phyloP scores from a whole-genome alignment of 768 basidiomycete species.

The Trametes villosa region DNA sequence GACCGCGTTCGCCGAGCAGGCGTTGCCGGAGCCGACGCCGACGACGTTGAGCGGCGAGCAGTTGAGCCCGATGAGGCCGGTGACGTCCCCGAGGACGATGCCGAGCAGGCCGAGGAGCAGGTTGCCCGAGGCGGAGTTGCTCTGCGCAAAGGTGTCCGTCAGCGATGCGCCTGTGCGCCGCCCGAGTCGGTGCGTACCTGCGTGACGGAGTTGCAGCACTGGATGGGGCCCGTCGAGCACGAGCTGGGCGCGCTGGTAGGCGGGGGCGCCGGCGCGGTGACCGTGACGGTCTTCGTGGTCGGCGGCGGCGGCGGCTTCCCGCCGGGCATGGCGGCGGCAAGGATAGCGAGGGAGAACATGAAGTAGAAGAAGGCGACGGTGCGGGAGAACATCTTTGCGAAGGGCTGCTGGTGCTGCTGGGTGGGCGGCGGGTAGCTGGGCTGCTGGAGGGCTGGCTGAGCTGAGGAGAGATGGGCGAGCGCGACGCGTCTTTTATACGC shows the following conservation, averaged over 20 bases:
- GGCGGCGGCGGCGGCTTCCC: slow-evolving; percentile 5
- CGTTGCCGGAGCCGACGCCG: slow-evolving; percentile 27
- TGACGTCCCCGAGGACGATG: slow-evolving; percentile 26
- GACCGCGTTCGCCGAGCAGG: slow-evolving; percentile 27
- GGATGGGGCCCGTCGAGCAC: slow-evolving; percentile 18
- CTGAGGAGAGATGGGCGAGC: not conserved
- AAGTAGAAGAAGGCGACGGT: slow-evolving; percentile 14
- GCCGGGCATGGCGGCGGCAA: slow-evolving; percentile 25
- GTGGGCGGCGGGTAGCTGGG: not conserved
- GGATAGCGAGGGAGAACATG: slow-evolving; percentile 14
- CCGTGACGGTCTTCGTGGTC: slow-evolving; percentile 1
- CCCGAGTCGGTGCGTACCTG: not conserved
- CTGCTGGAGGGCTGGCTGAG: slow-evolving; percentile 11
- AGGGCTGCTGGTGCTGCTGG: not conserved
- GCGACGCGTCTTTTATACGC: slow-evolving; percentile 7
- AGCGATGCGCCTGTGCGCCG: not conserved
- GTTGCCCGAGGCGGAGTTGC: slow-evolving; percentile 2
- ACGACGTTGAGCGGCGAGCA: slow-evolving; percentile 32
- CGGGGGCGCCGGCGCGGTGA: not conserved
- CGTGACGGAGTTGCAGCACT: slow-evolving; percentile 20
- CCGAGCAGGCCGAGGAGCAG: slow-evolving; percentile 28
- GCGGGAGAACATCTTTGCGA: slow-evolving; percentile 18
- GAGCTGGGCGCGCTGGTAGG: not conserved
- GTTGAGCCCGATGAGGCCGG: slow-evolving; percentile 27
- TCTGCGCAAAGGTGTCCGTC: slow-evolving; percentile 7